Conservation (phyloP, 2,329 filamentous ascomycete species). For the Xylaria sp. region DNA sequence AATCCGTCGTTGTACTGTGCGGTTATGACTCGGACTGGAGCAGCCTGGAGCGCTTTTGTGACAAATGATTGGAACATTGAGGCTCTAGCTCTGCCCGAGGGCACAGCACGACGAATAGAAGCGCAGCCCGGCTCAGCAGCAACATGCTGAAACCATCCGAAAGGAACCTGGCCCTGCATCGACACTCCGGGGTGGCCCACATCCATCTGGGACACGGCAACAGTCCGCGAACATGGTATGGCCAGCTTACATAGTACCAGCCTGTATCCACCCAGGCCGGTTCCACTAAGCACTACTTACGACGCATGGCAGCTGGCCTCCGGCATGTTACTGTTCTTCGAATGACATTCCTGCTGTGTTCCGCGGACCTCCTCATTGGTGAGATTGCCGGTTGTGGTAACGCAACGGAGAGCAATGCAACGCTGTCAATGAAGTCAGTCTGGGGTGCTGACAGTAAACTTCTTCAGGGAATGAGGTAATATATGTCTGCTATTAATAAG, state of each 20-base stretch:
- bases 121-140: slow-evolving; percentile 6
- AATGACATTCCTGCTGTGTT: slow-evolving; percentile 4
- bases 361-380: slow-evolving; percentile 15
- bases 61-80: slow-evolving; percentile 22
- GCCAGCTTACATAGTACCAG: slow-evolving; percentile 37
- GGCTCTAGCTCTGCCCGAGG: slow-evolving; percentile 21
- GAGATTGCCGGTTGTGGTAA: slow-evolving; percentile 10
- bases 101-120: slow-evolving; percentile 23
- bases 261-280: slow-evolving; percentile 37
- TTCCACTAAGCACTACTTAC: slow-evolving; percentile 35
- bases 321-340: slow-evolving; percentile 9
- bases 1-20: slow-evolving; percentile 15
- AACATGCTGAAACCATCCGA: slow-evolving; percentile 22
- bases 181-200: slow-evolving; percentile 36
- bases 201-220: slow-evolving; percentile 40
- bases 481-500: neutral
- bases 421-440: slow-evolving; percentile 9
- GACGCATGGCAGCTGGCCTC: slow-evolving; percentile 26
- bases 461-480: slow-evolving; percentile 1
- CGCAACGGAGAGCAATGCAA: slow-evolving; percentile 24
- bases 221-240: slow-evolving; percentile 46
- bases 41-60: slow-evolving; percentile 3
- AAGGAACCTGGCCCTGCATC: slow-evolving; percentile 33
- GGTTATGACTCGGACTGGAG: slow-evolving; percentile 4
- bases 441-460: slow-evolving; percentile 13